Percentiles rank a stretch among this genome's conserved stretches.
Conservation (phyloP, 2,329 filamentous ascomycete species). For the Colletotrichum orbiculare region DNA sequence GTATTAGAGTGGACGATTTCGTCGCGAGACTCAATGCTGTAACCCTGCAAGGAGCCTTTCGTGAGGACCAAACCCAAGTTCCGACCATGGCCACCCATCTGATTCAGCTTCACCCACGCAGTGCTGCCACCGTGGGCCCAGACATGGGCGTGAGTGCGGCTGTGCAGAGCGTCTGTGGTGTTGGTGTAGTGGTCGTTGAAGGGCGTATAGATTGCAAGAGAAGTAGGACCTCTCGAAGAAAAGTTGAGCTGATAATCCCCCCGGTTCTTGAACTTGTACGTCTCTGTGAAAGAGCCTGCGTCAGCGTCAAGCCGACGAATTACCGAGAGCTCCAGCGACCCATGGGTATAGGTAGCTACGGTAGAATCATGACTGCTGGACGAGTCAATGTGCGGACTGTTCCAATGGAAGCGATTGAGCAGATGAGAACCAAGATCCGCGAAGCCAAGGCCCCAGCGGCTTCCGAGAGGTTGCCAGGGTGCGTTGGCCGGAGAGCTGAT, state of each 20-base stretch:
- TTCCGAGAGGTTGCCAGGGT: constrained; percentile 34
- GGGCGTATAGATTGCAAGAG: constrained; percentile 31
- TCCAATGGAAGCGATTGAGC: constrained; percentile 31
- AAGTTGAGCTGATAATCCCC: constrained; percentile 15
- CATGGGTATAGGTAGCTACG: constrained; percentile 3
- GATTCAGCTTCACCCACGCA: constrained; percentile 33
- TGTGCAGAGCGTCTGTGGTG: constrained; percentile 20
- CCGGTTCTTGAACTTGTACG: constrained; percentile 28
- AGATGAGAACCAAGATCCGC: constrained; percentile 22
- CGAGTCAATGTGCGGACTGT: constrained; percentile 15
- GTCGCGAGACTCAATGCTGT: constrained; percentile 35
- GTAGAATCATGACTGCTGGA: constrained; percentile 3
- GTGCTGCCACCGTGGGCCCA: constrained; percentile 32
- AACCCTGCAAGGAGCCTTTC: constrained; percentile 24
- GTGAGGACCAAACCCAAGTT: constrained; percentile 32
- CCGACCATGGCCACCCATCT: constrained; percentile 32
- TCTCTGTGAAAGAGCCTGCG: constrained; percentile 21
- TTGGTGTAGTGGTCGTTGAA: constrained; percentile 37
- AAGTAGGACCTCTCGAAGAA: constrained; percentile 10
- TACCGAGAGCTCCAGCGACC: constrained; percentile 23
- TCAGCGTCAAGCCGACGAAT: constrained; percentile 12
- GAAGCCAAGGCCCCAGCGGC: constrained; percentile 33
- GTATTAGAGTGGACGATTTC: constrained; percentile 30
- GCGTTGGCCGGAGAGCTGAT: constrained; percentile 31
- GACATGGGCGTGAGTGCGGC: constrained; percentile 27